Evolutionary conservation across 2,329 filamentous ascomycete species (phyloP).

Genomic region (Hysterium pulicare): DNA sequence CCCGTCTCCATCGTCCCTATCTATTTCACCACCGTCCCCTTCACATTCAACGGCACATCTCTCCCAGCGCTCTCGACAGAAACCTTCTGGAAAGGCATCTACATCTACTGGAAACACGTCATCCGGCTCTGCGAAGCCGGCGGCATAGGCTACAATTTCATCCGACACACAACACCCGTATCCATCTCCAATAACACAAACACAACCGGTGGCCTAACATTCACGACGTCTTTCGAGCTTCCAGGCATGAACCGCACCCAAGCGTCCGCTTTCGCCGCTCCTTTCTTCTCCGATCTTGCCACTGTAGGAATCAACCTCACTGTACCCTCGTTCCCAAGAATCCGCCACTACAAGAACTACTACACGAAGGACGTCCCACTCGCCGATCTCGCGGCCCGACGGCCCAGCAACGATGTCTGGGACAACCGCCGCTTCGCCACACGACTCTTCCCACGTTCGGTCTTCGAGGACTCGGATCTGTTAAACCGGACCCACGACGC

Average conservation of each 20-base stretch:
- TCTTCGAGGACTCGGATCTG: conserved; percentile 9
- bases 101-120: conserved; percentile 17
- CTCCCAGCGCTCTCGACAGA: no score
- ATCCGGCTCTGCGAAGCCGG: conserved; percentile 18
- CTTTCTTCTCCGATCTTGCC: conserved; percentile 18
- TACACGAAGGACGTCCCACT: background rate
- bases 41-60: conserved; percentile 5
- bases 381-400: no score
- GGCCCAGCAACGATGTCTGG: no score
- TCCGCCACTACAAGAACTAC: conserved; percentile 5
- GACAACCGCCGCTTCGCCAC: conserved; percentile 23
- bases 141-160: conserved; percentile 26
- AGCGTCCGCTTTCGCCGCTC: conserved; percentile 14
- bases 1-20: conserved; percentile 14
- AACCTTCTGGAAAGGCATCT: conserved; percentile 25
- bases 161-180: conserved; percentile 15
- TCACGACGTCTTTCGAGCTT: conserved; percentile 18
- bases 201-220: conserved; percentile 16
- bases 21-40: conserved; percentile 16
- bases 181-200: conserved; percentile 5
- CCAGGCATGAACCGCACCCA: conserved; percentile 12
- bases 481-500: conserved; percentile 8
- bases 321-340: conserved; percentile 5
- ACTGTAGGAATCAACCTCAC: conserved; percentile 16
- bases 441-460: conserved; percentile 19